Evolutionary conservation across 495 filamentous ascomycete species (phyloP).

Genomic region (Talaromyces trachyspermus): DNA sequence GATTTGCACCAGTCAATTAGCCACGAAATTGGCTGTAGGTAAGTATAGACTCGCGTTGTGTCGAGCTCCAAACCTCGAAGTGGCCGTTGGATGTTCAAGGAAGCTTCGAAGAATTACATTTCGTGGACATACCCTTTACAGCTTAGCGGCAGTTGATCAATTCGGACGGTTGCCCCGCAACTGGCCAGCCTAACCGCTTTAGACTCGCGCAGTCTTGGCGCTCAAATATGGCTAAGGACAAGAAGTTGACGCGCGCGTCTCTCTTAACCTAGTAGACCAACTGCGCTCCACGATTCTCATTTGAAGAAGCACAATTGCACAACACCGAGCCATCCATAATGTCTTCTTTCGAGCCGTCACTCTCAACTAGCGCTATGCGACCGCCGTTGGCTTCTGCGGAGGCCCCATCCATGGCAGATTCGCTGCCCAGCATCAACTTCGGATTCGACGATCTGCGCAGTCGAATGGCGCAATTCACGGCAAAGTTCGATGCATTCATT

Average conservation of each 20-base stretch:
- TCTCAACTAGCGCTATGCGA: conserved; percentile 68
- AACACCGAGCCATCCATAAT: conserved; percentile 36
- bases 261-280: too few species aligned
- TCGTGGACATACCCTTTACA: not conserved
- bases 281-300: too few species aligned
- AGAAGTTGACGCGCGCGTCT: too few species aligned
- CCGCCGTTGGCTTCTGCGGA: conserved; percentile 52
- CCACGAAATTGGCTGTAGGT: too few species aligned
- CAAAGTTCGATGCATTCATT: conserved; percentile 88
- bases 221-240: too few species aligned
- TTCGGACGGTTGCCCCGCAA: conserved; percentile 6
- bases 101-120: not conserved
- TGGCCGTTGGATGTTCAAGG: too few species aligned
- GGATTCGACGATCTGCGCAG: conserved; percentile 93
- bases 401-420: conserved; percentile 64
- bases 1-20: too few species aligned
- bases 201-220: not conserved
- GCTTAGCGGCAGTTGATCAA: not conserved
- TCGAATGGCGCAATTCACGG: conserved; percentile 89
- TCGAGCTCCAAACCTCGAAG: too few species aligned
- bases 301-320: too few species aligned
- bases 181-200: conserved; percentile 1
- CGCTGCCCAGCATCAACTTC: conserved; percentile 85
- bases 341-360: conserved; percentile 70
- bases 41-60: too few species aligned